Percentiles rank a stretch among this genome's conserved stretches.
These are phyloP conservation scores for Phalaenopsis aphrodite DNA, from an alignment of 106 monocot genomes.

Conservation along the genomic window DNA sequence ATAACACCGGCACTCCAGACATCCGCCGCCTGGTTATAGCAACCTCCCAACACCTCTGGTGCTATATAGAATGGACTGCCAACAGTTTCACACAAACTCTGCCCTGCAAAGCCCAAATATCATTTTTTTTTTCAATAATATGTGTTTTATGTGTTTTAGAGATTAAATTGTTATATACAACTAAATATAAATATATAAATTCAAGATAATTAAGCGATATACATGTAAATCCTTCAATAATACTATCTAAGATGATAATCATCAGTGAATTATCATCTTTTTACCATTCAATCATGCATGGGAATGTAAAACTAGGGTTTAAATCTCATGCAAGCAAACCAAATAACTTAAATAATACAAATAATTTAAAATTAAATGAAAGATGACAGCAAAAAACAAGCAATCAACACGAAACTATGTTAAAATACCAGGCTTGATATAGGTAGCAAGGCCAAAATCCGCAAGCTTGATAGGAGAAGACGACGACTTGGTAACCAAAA, in stretches of 20 bases:
- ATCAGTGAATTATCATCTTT: too few relatives aligned
- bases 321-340: not conserved
- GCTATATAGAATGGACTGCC: constrained; percentile 98
- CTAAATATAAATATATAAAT: too few relatives aligned
- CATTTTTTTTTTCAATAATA: not conserved
- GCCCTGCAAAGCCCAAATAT: constrained; percentile 31
- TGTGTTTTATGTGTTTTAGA: too few relatives aligned
- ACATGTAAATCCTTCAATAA: too few relatives aligned
- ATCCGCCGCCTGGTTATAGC: constrained; percentile 91
- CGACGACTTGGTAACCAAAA: constrained; percentile 49
- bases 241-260: too few relatives aligned
- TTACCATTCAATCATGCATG: too few relatives aligned
- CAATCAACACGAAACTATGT: too few relatives aligned
- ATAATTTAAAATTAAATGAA: not conserved
- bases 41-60: constrained; percentile 78
- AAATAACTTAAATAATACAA: not conserved
- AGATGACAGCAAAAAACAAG: not conserved
- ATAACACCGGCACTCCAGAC: constrained; percentile 95
- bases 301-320: too few relatives aligned
- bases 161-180: too few relatives aligned
- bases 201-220: too few relatives aligned
- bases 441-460: constrained; percentile 91
- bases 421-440: constrained; percentile 62
- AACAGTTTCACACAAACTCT: constrained; percentile 64
- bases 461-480: constrained; percentile 89